Evolutionary conservation across 1,139 yeast species (phyloP).

Genomic region (Blastobotrys persicus): DNA sequence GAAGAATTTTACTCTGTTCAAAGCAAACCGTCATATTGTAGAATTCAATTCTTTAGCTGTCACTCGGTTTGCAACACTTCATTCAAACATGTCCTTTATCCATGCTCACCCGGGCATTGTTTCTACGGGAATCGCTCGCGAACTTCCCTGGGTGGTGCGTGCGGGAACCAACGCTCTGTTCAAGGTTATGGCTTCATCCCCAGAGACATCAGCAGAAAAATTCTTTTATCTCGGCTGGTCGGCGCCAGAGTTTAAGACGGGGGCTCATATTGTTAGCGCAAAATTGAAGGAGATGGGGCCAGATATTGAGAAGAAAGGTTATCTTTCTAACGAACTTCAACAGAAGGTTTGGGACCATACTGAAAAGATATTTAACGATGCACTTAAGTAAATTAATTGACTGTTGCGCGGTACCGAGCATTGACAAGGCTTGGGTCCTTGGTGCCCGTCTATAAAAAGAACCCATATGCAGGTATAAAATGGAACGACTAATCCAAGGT

Average conservation of each 20-base stretch:
- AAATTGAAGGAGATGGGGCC: conserved; percentile 19
- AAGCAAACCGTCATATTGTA: conserved; percentile 21
- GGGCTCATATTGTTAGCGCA: conserved; percentile 25
- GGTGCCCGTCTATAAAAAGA: too few relatives aligned
- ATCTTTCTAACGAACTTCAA: conserved; percentile 24
- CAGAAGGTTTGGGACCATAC: conserved; percentile 33
- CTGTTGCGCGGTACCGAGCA: too few relatives aligned
- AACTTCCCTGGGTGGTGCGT: conserved; percentile 30
- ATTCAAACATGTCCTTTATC: conserved; percentile 31
- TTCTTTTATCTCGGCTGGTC: conserved; percentile 26
- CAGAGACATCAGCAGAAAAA: conserved; percentile 27
- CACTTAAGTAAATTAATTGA: background rate
- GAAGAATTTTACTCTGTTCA: conserved; percentile 19
- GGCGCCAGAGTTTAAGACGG: conserved; percentile 25
- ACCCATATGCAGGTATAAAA: background rate
- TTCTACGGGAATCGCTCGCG: conserved; percentile 25
- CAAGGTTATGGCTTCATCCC: conserved; percentile 15
- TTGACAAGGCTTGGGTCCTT: too few relatives aligned
- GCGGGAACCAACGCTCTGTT: conserved; percentile 10
- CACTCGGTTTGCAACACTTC: conserved; percentile 26
- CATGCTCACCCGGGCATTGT: conserved; percentile 36
- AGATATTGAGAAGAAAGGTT: conserved; percentile 19
- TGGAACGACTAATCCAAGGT: too few relatives aligned
- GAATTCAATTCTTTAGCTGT: conserved; percentile 28
- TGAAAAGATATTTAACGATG: conserved; percentile 20